Evolutionary conservation across 495 filamentous ascomycete species (phyloP), one percentile per base, ranked within the genome.

Genomic region (Xylaria scruposa): DNA sequence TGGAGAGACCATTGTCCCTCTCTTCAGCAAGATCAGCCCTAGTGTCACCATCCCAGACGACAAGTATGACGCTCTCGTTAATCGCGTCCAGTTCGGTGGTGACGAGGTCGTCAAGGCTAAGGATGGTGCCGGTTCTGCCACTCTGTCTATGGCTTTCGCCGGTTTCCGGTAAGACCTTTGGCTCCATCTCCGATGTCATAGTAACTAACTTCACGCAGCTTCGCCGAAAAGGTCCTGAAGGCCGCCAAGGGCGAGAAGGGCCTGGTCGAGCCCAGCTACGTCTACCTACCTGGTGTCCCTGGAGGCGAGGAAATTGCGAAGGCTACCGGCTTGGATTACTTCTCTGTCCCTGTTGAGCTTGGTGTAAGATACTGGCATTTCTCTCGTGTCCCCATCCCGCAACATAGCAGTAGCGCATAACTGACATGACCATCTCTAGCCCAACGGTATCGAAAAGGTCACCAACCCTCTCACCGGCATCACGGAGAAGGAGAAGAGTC

Each of bases 41-140:
- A 78, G 87, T 54, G 91, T 97, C 78, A 83, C 90, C 38, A 94
- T 98, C 74, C 94, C 95, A 17, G 87, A 85, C 60, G 94, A 97
- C 79, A 93, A 97, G 85, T 91, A 94, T 73, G 93, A 92, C 76
- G 92, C 87, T 69, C 87, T 98, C 58, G 89, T 97, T 78, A 92
- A 97, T 82, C 94, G 96, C 77, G 94, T 98, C 49, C 96, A 99
- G 83, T 98, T 97, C 76, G 97, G 97, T 79, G 96, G 96, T 83
- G 96, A 99, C 78, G 96, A 99, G 87, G 96, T 99, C 76, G 96
- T 98, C 79, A 90, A 96, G 87, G 96, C 96, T 79, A 99, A 99
- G 91, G 93, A 95, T 70, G 96, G 96, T 76, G 89, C 91, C 78
- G 96, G 96, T 73, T 97, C 95, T 49, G 96, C 96, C 74, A 99